Conservation (phyloP, 495 filamentous ascomycete species). For the Penicillium turbatum region DNA sequence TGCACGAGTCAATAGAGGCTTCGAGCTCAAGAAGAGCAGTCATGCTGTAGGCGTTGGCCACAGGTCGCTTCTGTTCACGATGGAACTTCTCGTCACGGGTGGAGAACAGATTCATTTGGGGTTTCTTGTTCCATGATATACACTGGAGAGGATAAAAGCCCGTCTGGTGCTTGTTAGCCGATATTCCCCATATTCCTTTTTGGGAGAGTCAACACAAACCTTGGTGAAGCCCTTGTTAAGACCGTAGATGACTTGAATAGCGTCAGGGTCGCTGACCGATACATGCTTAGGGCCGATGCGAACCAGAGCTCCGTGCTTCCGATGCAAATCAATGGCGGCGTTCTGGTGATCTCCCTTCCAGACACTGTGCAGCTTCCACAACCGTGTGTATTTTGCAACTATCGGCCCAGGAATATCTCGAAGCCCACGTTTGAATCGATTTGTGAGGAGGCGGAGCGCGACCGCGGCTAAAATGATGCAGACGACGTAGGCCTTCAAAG, state of each 20-base stretch:
- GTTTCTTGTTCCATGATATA: conserved; percentile 22
- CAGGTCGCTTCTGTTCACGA: conserved; percentile 61
- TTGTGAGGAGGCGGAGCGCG: too few species aligned
- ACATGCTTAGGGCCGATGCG: conserved; percentile 64
- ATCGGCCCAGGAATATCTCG: too few species aligned
- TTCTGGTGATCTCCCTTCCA: too few species aligned
- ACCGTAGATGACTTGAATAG: conserved; percentile 71
- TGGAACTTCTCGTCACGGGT: conserved; percentile 73
- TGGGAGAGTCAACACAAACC: conserved; percentile 44
- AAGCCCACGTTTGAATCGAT: too few species aligned
- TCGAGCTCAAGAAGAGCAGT: conserved; percentile 67
- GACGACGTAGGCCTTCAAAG: too few species aligned
- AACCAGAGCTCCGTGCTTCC: conserved; percentile 66
- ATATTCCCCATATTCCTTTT: conserved; percentile 54
- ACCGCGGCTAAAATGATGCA: too few species aligned
- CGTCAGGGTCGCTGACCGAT: conserved; percentile 62
- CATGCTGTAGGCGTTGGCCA: conserved; percentile 72
- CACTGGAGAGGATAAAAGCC: conserved; percentile 61
- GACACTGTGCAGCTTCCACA: too few species aligned
- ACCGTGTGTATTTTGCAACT: too few species aligned
- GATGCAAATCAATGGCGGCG: conserved; percentile 62
- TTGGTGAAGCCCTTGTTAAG: conserved; percentile 80
- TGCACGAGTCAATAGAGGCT: conserved; percentile 52
- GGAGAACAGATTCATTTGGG: conserved; percentile 69
- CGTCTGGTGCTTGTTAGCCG: too few species aligned